Percentiles rank a stretch among this genome's conserved stretches.
These are phyloP conservation scores for Phytopythium ostracodes DNA, from an alignment of 352 stramenopile genomes.

Conservation along the genomic window DNA sequence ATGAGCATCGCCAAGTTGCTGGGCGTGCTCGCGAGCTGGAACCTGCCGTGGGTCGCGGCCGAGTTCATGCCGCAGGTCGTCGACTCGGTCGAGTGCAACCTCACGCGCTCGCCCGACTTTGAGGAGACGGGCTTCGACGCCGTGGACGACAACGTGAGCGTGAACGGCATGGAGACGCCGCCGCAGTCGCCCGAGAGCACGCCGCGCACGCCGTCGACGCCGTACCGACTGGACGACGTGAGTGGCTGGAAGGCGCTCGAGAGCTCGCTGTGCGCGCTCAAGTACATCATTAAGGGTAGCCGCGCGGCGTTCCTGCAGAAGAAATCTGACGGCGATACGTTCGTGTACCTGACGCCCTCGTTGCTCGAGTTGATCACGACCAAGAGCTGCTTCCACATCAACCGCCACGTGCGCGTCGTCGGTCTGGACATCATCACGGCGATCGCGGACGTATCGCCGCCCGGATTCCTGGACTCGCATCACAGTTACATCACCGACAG, in stretches of 20 bases:
- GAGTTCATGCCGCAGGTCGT: slow-evolving; percentile 72
- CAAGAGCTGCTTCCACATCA: slow-evolving; percentile 91
- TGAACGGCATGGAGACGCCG: slow-evolving; percentile 73
- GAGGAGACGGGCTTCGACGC: slow-evolving; percentile 75
- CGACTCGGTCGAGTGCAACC: slow-evolving; percentile 69
- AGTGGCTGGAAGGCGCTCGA: slow-evolving; percentile 96
- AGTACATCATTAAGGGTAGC: slow-evolving; percentile 81
- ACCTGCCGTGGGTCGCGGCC: slow-evolving; percentile 48
- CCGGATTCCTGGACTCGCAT: slow-evolving; percentile 44
- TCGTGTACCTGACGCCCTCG: slow-evolving; percentile 61
- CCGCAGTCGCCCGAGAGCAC: slow-evolving; percentile 56
- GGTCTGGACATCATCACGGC: slow-evolving; percentile 83
- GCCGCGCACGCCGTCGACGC: slow-evolving; percentile 68
- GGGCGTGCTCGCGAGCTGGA: slow-evolving; percentile 56
- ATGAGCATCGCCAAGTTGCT: slow-evolving; percentile 71
- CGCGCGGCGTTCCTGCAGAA: slow-evolving; percentile 58
- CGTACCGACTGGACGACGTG: slow-evolving; percentile 92
- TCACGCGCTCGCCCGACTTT: slow-evolving; percentile 75
- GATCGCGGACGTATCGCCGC: slow-evolving; percentile 40
- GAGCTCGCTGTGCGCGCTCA: slow-evolving; percentile 87
- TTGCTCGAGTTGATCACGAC: slow-evolving; percentile 66
- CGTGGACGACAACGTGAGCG: slow-evolving; percentile 77
- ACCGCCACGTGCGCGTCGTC: slow-evolving; percentile 92
- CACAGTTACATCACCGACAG: slow-evolving; percentile 33
- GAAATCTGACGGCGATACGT: slow-evolving; percentile 16